Percentiles rank a stretch among this genome's conserved stretches.
Conservation (phyloP, 208 protist species). For the Herpetomonas samuelpessoai region DNA sequence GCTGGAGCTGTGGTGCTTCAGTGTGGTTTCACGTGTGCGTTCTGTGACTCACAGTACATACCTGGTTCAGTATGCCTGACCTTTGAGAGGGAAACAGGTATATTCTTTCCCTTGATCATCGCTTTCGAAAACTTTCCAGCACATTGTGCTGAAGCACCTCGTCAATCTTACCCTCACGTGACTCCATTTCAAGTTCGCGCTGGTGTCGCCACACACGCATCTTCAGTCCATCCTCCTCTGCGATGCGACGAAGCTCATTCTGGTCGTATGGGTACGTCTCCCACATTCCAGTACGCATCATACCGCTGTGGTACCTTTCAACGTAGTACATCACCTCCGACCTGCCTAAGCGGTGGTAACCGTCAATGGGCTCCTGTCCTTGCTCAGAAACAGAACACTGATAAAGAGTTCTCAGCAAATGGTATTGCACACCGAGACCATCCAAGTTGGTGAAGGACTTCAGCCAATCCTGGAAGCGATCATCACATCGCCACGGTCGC, state of each 20-base stretch:
- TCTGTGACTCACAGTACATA: no score
- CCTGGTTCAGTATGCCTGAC: no score
- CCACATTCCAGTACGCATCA: slow-evolving; percentile 65
- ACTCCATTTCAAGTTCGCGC: slow-evolving; percentile 65
- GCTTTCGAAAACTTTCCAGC: slow-evolving; percentile 18
- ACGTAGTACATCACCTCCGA: slow-evolving; percentile 83
- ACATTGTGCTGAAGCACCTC: slow-evolving; percentile 66
- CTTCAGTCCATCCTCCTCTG: slow-evolving; percentile 73
- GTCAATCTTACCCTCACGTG: slow-evolving; percentile 69
- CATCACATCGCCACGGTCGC: slow-evolving; percentile 79
- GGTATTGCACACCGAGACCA: slow-evolving; percentile 31
- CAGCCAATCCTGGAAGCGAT: slow-evolving; percentile 82
- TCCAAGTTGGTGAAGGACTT: slow-evolving; percentile 57
- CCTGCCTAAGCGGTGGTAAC: slow-evolving; percentile 54
- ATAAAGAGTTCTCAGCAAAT: slow-evolving; percentile 27
- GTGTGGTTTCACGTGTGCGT: no score
- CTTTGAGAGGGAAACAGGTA: no score
- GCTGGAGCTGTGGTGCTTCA: no score
- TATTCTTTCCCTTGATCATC: no score
- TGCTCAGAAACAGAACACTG: slow-evolving; percentile 51
- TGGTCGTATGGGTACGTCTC: slow-evolving; percentile 81
- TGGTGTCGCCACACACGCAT: slow-evolving; percentile 88
- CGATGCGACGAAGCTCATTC: slow-evolving; percentile 56
- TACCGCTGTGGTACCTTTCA: slow-evolving; percentile 66
- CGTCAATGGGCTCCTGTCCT: slow-evolving; percentile 57